Conservation (phyloP, 495 filamentous ascomycete genomes). For the Penicillium coffeae region DNA sequence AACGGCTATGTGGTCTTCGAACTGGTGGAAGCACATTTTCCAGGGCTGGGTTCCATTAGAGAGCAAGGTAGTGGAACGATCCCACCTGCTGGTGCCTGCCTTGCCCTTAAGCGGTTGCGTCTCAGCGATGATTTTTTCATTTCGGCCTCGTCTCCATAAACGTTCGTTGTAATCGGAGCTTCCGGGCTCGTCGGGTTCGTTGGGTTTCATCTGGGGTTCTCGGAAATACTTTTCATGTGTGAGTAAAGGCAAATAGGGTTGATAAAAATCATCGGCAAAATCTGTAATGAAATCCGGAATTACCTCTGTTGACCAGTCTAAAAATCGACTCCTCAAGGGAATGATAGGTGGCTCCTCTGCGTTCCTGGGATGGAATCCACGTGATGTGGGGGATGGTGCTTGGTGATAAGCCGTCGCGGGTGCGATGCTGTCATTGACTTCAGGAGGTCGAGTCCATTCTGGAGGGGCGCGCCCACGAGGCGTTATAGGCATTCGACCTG, state of each 20-base stretch:
- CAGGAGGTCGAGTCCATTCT: conserved; percentile 72
- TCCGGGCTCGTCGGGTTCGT: conserved; percentile 92
- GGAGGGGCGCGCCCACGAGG: conserved; percentile 56
- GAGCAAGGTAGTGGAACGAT: conserved; percentile 68
- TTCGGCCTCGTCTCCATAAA: conserved; percentile 87
- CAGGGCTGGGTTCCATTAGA: conserved; percentile 83
- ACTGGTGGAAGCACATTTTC: conserved; percentile 96
- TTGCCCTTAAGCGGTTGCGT: conserved; percentile 90
- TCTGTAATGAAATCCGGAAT: conserved; percentile 18
- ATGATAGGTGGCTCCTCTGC: conserved; percentile 53
- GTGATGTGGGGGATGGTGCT: conserved; percentile 70
- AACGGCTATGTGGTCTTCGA: conserved; percentile 92
- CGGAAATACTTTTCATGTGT: conserved; percentile 72
- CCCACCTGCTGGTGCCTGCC: conserved; percentile 81
- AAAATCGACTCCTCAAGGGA: conserved; percentile 76
- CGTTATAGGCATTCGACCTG: conserved; percentile 44
- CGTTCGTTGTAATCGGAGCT: conserved; percentile 96
- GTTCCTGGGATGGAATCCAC: conserved; percentile 62
- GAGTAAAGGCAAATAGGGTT: conserved; percentile 22
- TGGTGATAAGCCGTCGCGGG: conserved; percentile 70
- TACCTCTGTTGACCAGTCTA: conserved; percentile 92
- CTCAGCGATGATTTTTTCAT: conserved; percentile 84
- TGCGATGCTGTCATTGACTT: conserved; percentile 68
- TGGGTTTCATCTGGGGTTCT: conserved; percentile 96
- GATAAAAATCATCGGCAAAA: conserved; percentile 3